phyloP scores from a whole-genome alignment of 2,329 filamentous ascomycete genomes.

The Aspergillus chevalieri region DNA sequence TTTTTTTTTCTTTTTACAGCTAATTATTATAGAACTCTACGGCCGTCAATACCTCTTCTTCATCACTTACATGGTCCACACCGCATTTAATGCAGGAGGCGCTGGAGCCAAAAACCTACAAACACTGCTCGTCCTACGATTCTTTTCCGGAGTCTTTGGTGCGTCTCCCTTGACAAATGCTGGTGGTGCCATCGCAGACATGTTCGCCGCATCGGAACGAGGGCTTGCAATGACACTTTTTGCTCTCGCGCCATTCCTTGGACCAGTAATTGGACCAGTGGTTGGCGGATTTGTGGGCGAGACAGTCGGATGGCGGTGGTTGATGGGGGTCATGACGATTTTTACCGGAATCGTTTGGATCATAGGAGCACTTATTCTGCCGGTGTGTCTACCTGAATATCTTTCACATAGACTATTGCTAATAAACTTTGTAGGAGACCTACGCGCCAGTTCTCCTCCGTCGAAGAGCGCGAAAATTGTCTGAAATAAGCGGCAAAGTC shows the following conservation, averaged over 20 bases:
- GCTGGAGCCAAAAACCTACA: conserved; percentile 47
- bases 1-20: conserved; percentile 38
- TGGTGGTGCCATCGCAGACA: conserved; percentile 1
- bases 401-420: neutral
- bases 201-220: conserved; percentile 3
- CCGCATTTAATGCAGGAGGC: conserved; percentile 31
- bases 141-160: conserved; percentile 41
- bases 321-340: conserved; percentile 1
- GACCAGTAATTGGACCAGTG: conserved; percentile 5
- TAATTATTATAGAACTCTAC: conserved; percentile 33
- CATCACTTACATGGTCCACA: neutral
- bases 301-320: conserved; percentile 6
- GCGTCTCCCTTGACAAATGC: conserved; percentile 1
- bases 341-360: conserved; percentile 1
- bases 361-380: conserved; percentile 1
- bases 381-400: neutral
- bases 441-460: conserved; percentile 3
- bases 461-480: neutral
- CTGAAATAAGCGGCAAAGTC: conserved; percentile 1
- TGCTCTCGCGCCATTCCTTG: conserved; percentile 2
- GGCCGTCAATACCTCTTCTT: conserved; percentile 29
- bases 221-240: conserved; percentile 5
- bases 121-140: conserved; percentile 54
- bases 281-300: conserved; percentile 4
- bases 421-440: neutral